A percentile compares a stretch with the other conserved stretches of the same genome.
phyloP scores from a whole-genome alignment of 2,329 filamentous ascomycete species.

The Verticillium albo-atrum region DNA sequence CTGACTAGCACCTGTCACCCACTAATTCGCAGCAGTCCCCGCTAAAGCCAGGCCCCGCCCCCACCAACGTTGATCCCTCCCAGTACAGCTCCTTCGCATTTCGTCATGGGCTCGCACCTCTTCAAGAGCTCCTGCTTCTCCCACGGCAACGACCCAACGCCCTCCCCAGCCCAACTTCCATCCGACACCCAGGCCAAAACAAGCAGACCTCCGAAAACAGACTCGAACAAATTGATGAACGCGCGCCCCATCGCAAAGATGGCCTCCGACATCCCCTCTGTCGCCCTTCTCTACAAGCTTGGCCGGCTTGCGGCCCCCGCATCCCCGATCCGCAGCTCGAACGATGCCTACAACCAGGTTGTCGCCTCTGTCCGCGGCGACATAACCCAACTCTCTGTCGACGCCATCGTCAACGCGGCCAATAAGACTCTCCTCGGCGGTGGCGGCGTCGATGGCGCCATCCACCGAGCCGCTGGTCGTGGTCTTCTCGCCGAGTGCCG shows the following conservation, averaged over 20 bases:
- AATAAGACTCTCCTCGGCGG: slow-evolving; percentile 76
- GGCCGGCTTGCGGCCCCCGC: slow-evolving; percentile 36
- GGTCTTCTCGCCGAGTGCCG: slow-evolving; percentile 66
- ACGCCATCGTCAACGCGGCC: slow-evolving; percentile 90
- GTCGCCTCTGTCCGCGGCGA: slow-evolving; percentile 70
- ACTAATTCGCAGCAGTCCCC: too few relatives aligned
- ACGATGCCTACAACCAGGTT: slow-evolving; percentile 56
- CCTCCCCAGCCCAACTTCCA: not conserved
- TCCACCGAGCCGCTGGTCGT: slow-evolving; percentile 76
- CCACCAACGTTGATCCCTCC: not conserved
- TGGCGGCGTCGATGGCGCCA: slow-evolving; percentile 86
- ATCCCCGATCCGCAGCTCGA: slow-evolving; percentile 25
- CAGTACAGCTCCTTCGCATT: not conserved
- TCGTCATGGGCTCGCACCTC: slow-evolving; percentile 7
- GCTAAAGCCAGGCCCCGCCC: not conserved
- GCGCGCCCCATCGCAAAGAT: not conserved
- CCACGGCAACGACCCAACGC: not conserved
- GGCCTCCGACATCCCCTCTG: slow-evolving; percentile 52
- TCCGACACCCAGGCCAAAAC: not conserved
- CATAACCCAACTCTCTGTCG: slow-evolving; percentile 74
- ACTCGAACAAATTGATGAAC: not conserved
- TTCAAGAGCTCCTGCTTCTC: not conserved
- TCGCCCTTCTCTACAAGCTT: slow-evolving; percentile 62
- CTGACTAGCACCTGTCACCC: not conserved
- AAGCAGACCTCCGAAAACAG: not conserved